Percentiles rank a stretch among this genome's conserved stretches.
phyloP scores from a whole-genome alignment of 2,329 filamentous ascomycete species.

The Chalaropsis thielavioides region DNA sequence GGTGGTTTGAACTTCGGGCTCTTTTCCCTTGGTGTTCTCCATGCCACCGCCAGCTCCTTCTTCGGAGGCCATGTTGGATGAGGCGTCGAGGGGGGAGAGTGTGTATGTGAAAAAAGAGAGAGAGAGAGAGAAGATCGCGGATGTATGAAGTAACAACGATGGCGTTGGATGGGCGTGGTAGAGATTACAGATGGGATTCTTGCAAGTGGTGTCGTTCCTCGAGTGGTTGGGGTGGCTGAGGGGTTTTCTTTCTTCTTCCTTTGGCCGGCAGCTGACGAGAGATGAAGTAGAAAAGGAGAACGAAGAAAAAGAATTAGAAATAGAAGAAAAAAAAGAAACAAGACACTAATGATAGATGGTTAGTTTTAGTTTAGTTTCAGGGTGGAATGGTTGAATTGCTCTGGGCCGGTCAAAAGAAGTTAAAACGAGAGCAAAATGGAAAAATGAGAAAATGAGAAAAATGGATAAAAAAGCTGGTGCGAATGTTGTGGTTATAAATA shows the following conservation, averaged over 20 bases:
- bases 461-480: neutral
- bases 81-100: neutral
- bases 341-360: neutral
- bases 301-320: neutral
- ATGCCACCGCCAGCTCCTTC: slow-evolving; percentile 33
- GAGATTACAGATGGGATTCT: slow-evolving; percentile 3
- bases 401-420: slow-evolving; percentile 12
- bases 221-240: neutral
- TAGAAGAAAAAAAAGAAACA: neutral
- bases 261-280: neutral
- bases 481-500: neutral
- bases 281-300: neutral
- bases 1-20: slow-evolving; percentile 14
- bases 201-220: neutral
- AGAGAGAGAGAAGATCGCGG: neutral
- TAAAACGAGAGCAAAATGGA: slow-evolving; percentile 14
- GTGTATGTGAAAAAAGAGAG: neutral
- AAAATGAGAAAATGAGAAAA: slow-evolving; percentile 16
- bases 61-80: slow-evolving; percentile 29
- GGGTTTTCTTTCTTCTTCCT: neutral
- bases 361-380: slow-evolving; percentile 6
- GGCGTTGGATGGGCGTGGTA: neutral
- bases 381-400: slow-evolving; percentile 1
- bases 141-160: neutral
- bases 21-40: slow-evolving; percentile 22